Percentiles rank a stretch among this genome's conserved stretches.
phyloP scores from a whole-genome alignment of 2,329 filamentous ascomycete species.

The Penicillium sp. region DNA sequence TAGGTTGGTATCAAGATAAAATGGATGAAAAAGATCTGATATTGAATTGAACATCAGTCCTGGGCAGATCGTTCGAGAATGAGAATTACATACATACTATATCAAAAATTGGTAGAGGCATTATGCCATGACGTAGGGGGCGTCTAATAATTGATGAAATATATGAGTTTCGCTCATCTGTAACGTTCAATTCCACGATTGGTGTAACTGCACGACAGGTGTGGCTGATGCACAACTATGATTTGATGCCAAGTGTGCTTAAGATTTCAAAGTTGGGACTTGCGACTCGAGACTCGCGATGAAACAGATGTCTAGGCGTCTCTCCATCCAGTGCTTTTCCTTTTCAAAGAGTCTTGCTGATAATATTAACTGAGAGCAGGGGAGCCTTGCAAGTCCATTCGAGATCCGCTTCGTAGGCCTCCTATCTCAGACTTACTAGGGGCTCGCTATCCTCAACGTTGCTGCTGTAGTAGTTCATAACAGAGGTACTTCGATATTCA shows the following conservation, averaged over 20 bases:
- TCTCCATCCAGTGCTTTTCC: background rate
- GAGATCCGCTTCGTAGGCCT: background rate
- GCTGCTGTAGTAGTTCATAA: background rate
- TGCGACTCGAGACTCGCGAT: background rate
- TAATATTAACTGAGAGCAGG: background rate
- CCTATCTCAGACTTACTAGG: background rate
- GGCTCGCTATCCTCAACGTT: background rate
- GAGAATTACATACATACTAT: constrained; percentile 5
- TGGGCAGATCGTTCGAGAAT: background rate
- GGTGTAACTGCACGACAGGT: constrained; percentile 2
- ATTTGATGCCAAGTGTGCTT: background rate
- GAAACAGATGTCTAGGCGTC: background rate
- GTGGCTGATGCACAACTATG: background rate
- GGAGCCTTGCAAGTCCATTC: background rate
- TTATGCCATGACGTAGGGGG: constrained; percentile 24
- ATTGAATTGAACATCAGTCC: background rate
- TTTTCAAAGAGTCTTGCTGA: background rate
- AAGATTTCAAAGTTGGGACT: background rate
- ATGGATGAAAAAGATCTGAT: background rate
- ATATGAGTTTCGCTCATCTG: constrained; percentile 13
- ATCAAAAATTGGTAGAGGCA: constrained; percentile 6
- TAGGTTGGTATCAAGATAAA: background rate
- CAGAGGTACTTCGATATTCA: background rate
- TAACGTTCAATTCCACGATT: background rate
- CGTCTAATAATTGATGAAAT: constrained; percentile 18